Evolutionary conservation across 2,329 filamentous ascomycete genomes (phyloP).

Genomic region (Claviceps sp.): DNA sequence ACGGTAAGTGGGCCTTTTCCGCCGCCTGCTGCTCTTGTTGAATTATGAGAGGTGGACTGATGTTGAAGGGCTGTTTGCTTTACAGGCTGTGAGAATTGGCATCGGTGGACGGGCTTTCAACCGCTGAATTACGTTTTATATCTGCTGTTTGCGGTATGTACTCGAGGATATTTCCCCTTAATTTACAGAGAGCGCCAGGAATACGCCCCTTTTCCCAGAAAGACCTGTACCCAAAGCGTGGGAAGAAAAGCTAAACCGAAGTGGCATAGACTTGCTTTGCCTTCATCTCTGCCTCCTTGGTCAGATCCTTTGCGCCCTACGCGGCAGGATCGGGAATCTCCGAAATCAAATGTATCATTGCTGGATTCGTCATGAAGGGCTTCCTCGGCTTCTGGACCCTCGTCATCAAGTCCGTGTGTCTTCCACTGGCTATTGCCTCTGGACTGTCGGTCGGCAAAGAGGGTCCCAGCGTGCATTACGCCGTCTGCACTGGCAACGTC

Average conservation of each 20-base stretch:
- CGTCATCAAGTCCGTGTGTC: constrained; percentile 81
- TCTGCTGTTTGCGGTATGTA: constrained; percentile 62
- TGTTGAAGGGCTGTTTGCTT: neutral
- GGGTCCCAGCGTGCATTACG: constrained; percentile 96
- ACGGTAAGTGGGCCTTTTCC: constrained; percentile 35
- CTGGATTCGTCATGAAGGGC: constrained; percentile 97
- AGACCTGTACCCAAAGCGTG: neutral
- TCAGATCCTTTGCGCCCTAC: constrained; percentile 88
- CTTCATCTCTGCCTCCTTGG: constrained; percentile 66
- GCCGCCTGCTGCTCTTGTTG: neutral
- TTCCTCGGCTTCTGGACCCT: constrained; percentile 88
- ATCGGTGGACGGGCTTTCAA: constrained; percentile 68
- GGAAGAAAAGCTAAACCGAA: neutral
- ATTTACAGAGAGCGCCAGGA: no score
- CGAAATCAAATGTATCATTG: constrained; percentile 98
- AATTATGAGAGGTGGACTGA: neutral
- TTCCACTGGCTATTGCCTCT: constrained; percentile 86
- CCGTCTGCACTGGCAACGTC: constrained; percentile 93
- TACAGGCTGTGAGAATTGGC: constrained; percentile 74
- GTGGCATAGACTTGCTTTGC: constrained; percentile 56
- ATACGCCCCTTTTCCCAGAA: neutral
- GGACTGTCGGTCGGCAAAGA: constrained; percentile 94
- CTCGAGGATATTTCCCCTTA: no score
- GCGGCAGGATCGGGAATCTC: constrained; percentile 94
- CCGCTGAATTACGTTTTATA: constrained; percentile 80